A percentile compares a stretch with the other conserved stretches of the same genome.
These are phyloP conservation scores for Mastigamoeba balamuthi DNA, from an alignment of 78 protist genomes.

Conservation along the genomic window DNA sequence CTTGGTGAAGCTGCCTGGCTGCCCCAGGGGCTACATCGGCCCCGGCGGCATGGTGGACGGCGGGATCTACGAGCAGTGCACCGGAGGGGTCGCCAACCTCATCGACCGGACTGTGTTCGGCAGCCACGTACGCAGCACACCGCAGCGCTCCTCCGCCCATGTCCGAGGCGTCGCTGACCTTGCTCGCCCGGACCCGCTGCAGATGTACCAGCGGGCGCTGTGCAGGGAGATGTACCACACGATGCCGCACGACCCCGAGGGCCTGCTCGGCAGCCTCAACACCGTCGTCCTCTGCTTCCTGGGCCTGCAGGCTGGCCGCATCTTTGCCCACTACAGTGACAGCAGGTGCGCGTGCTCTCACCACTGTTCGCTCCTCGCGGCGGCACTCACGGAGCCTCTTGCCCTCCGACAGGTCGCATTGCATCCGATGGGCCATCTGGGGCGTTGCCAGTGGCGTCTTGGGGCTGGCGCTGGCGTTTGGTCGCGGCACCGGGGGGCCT, in stretches of 20 bases:
- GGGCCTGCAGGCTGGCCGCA: conserved; percentile 50
- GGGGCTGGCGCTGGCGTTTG: conserved; percentile 36
- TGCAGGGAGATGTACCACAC: conserved; percentile 24
- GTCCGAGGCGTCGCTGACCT: neutral
- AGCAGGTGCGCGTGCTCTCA: too few relatives aligned
- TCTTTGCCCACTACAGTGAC: neutral
- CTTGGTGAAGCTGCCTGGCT: conserved; percentile 43
- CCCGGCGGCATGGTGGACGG: conserved; percentile 43
- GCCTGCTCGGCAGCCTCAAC: conserved; percentile 53
- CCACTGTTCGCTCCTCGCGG: too few relatives aligned
- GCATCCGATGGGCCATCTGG: conserved; percentile 35
- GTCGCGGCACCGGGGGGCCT: conserved; percentile 36
- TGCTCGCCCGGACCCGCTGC: neutral
- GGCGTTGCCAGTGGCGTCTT: conserved; percentile 6
- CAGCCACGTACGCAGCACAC: too few relatives aligned
- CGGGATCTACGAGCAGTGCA: conserved; percentile 26
- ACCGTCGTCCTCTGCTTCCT: conserved; percentile 48
- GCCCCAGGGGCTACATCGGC: conserved; percentile 58
- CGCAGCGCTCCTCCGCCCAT: too few relatives aligned
- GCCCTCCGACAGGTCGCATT: neutral
- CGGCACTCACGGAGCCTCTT: neutral
- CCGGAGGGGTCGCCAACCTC: conserved; percentile 56
- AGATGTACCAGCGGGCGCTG: conserved; percentile 24
- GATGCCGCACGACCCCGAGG: conserved; percentile 55
- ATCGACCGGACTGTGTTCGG: conserved; percentile 36